phyloP scores from a whole-genome alignment of 192 early-diverging fungal species.

The Gamsiella multidivaricata region DNA sequence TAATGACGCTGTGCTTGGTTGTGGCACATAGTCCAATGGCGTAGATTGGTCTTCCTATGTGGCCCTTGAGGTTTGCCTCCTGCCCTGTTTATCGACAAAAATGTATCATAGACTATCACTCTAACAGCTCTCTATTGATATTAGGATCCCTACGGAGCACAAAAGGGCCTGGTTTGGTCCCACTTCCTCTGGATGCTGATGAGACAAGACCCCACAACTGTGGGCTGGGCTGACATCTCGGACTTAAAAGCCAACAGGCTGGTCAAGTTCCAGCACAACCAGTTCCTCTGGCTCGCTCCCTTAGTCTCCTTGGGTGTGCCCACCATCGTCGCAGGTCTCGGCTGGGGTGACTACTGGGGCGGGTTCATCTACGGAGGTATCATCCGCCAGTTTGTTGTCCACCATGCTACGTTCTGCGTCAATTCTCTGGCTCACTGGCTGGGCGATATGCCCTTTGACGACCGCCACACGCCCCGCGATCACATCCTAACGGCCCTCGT shows the following conservation, averaged over 20 bases:
- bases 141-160: conserved; percentile 82
- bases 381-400: conserved; percentile 74
- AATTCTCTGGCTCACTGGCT: conserved; percentile 86
- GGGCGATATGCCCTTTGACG: conserved; percentile 82
- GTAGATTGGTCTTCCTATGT: too few relatives aligned
- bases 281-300: conserved; percentile 76
- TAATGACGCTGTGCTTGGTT: too few relatives aligned
- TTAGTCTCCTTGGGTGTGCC: conserved; percentile 80
- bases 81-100: too few relatives aligned
- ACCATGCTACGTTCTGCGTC: conserved; percentile 88
- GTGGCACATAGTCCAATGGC: too few relatives aligned
- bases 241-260: conserved; percentile 82
- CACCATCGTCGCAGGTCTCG: conserved; percentile 79
- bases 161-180: conserved; percentile 81
- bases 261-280: conserved; percentile 81
- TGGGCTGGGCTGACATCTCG: conserved; percentile 80
- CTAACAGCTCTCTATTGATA: conserved; percentile 57
- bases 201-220: conserved; percentile 69
- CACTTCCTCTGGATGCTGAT: conserved; percentile 89
- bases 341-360: conserved; percentile 82
- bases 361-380: conserved; percentile 83
- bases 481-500: conserved; percentile 84
- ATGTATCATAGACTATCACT: too few relatives aligned
- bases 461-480: conserved; percentile 83
- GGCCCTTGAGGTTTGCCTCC: not conserved